Conservation (phyloP, 345 rosid genomes). For the Rhodamnia argentea region DNA sequence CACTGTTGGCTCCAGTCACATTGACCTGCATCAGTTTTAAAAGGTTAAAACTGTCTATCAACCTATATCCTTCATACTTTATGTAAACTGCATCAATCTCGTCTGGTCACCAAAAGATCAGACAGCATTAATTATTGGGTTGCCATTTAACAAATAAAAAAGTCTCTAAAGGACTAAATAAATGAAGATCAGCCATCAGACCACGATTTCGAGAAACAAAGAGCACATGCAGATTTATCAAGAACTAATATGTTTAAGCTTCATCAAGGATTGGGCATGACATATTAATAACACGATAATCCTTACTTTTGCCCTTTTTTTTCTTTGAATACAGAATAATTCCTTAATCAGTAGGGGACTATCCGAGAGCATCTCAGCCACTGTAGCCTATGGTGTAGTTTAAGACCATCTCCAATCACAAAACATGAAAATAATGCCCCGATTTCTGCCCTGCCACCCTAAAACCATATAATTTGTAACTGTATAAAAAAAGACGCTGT, state of each 20-base stretch:
- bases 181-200: background rate
- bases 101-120: background rate
- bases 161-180: background rate
- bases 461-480: background rate
- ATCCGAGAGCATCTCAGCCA: background rate
- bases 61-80: background rate
- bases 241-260: background rate
- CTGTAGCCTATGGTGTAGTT: background rate
- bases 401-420: background rate
- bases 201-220: background rate
- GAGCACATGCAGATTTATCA: background rate
- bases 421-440: background rate
- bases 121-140: background rate
- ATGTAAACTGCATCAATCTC: background rate
- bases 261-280: background rate
- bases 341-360: background rate
- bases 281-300: background rate
- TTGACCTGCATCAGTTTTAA: conserved; percentile 35
- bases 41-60: background rate
- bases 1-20: conserved; percentile 59
- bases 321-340: background rate
- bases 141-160: background rate
- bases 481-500: background rate
- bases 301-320: background rate
- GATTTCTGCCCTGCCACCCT: background rate